A percentile compares a stretch with the other conserved stretches of the same genome.
Conservation (phyloP, 2,329 filamentous ascomycete genomes). For the Dissoconium aciculare region DNA sequence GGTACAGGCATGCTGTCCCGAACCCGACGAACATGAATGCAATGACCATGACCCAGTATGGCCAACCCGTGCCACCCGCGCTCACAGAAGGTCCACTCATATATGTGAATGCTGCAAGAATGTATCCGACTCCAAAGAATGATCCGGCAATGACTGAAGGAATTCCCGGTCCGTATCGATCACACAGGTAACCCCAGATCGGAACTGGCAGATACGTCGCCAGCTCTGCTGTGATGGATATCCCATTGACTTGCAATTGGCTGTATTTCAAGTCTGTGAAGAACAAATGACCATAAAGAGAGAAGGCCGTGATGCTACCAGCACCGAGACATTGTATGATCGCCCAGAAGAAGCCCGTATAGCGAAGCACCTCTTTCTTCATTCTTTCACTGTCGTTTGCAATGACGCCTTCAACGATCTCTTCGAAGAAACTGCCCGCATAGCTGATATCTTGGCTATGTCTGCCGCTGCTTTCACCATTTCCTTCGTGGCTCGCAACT, state of each 20-base stretch:
- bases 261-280: slow-evolving; percentile 74
- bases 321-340: slow-evolving; percentile 59
- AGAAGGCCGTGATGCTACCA: slow-evolving; percentile 85
- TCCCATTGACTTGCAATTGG: slow-evolving; percentile 81
- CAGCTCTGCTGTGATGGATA: slow-evolving; percentile 74
- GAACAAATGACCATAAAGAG: slow-evolving; percentile 82
- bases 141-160: slow-evolving; percentile 57
- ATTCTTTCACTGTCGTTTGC: slow-evolving; percentile 41
- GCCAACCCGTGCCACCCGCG: slow-evolving; percentile 43
- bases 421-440: slow-evolving; percentile 41
- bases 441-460: slow-evolving; percentile 31
- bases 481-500: slow-evolving; percentile 23
- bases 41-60: slow-evolving; percentile 69
- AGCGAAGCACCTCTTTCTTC: slow-evolving; percentile 37
- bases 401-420: slow-evolving; percentile 46
- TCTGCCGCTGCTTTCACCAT: slow-evolving; percentile 14
- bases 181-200: slow-evolving; percentile 77
- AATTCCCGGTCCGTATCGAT: slow-evolving; percentile 67
- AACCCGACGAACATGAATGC: slow-evolving; percentile 72
- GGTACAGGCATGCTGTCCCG: slow-evolving; percentile 77
- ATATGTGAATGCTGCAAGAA: slow-evolving; percentile 69
- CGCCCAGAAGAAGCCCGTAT: slow-evolving; percentile 45
- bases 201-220: slow-evolving; percentile 88
- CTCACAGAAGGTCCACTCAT: slow-evolving; percentile 40
- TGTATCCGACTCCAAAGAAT: slow-evolving; percentile 68